Evolutionary conservation across 768 basidiomycete species (phyloP).

Genomic region (Lentinula aciculospora): DNA sequence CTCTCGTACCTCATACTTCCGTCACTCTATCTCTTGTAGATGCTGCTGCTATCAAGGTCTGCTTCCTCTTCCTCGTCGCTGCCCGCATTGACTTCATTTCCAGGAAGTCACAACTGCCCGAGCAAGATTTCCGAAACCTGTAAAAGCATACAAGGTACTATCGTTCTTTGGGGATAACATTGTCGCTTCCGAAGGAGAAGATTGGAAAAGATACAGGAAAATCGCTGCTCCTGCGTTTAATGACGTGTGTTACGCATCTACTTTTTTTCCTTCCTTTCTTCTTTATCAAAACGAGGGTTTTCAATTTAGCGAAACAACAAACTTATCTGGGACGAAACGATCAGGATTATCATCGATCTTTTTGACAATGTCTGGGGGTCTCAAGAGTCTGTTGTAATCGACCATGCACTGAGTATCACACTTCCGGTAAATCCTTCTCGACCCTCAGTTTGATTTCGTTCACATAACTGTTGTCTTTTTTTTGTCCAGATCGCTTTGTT

Average conservation of each 20-base stretch:
- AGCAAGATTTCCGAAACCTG: slow-evolving; percentile 52
- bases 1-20: neutral
- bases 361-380: slow-evolving; percentile 45
- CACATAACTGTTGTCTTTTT: neutral
- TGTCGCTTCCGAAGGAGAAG: slow-evolving; percentile 56
- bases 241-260: slow-evolving; percentile 34
- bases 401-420: slow-evolving; percentile 48
- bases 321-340: slow-evolving; percentile 43
- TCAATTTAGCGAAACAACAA: slow-evolving; percentile 40
- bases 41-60: slow-evolving; percentile 12
- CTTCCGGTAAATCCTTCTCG: slow-evolving; percentile 35
- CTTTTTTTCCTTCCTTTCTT: neutral
- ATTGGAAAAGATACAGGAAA: slow-evolving; percentile 63
- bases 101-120: slow-evolving; percentile 48
- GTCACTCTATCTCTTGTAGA: neutral
- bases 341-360: slow-evolving; percentile 35
- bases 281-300: neutral
- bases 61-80: neutral
- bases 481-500: neutral
- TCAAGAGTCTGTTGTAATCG: slow-evolving; percentile 30
- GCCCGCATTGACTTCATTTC: neutral
- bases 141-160: slow-evolving; percentile 38
- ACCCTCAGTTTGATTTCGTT: neutral
- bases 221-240: slow-evolving; percentile 62
- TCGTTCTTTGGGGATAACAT: slow-evolving; percentile 56